Evolutionary conservation across 768 basidiomycete species (phyloP).

Genomic region (Dentipellis fragilis): DNA sequence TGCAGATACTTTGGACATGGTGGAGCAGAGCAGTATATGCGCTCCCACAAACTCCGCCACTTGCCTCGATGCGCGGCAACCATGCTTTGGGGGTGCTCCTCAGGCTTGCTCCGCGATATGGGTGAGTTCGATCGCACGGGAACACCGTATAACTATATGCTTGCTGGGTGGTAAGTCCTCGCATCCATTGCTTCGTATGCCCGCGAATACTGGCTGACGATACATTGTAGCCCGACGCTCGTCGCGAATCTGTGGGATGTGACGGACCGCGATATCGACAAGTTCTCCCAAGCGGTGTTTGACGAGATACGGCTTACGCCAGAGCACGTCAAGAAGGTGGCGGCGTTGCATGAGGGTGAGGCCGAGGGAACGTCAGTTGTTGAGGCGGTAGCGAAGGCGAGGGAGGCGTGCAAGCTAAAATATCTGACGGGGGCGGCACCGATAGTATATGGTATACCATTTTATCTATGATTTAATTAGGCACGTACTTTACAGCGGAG

Average conservation of each 20-base stretch:
- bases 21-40: slow-evolving; percentile 89
- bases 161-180: slow-evolving; percentile 85
- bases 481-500: not conserved
- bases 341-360: slow-evolving; percentile 14
- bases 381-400: slow-evolving; percentile 67
- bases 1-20: slow-evolving; percentile 89
- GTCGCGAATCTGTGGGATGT: slow-evolving; percentile 98
- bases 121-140: slow-evolving; percentile 91
- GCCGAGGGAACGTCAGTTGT: slow-evolving; percentile 41
- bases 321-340: slow-evolving; percentile 13
- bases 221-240: slow-evolving; percentile 55
- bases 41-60: slow-evolving; percentile 76
- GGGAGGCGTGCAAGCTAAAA: slow-evolving; percentile 78
- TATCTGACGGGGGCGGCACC: slow-evolving; percentile 94
- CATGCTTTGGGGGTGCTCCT: slow-evolving; percentile 99
- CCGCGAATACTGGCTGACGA: not conserved
- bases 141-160: slow-evolving; percentile 90
- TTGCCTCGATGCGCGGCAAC: slow-evolving; percentile 82
- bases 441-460: slow-evolving; percentile 92
- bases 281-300: slow-evolving; percentile 78
- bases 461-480: slow-evolving; percentile 42
- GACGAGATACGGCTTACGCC: slow-evolving; percentile 50
- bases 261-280: slow-evolving; percentile 95
- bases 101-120: slow-evolving; percentile 78
- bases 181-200: not conserved